A percentile compares a stretch with the other conserved stretches of the same genome.
These are phyloP conservation scores for Helenozyma baotianmanensis DNA, from an alignment of 805 yeast genomes.

Conservation along the genomic window DNA sequence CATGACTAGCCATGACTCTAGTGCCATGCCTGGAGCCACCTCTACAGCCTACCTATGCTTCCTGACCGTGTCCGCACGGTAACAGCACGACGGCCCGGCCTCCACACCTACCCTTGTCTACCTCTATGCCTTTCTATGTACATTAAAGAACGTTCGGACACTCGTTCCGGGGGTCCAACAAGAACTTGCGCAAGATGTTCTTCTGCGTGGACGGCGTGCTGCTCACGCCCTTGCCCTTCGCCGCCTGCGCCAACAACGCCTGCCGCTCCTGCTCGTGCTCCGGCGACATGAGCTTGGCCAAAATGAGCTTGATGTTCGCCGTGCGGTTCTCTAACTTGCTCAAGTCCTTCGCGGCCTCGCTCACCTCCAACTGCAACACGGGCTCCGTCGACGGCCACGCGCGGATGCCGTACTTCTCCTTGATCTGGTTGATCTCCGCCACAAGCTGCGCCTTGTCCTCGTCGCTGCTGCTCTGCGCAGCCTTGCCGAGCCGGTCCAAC, in stretches of 20 bases:
- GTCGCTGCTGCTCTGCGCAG: slow-evolving; percentile 21
- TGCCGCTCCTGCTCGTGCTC: slow-evolving; percentile 20
- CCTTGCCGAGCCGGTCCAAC: slow-evolving; percentile 27
- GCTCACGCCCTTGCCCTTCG: slow-evolving; percentile 18
- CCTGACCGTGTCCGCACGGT: too few relatives aligned
- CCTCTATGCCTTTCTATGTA: slow-evolving; percentile 5
- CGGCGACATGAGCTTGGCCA: slow-evolving; percentile 31
- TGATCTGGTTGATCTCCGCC: slow-evolving; percentile 31
- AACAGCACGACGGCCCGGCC: too few relatives aligned
- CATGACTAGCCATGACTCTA: too few relatives aligned
- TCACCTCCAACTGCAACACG: slow-evolving; percentile 29
- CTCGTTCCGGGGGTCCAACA: slow-evolving; percentile 30
- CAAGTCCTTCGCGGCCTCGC: slow-evolving; percentile 24
- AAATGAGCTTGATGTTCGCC: slow-evolving; percentile 35
- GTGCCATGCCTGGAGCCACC: too few relatives aligned
- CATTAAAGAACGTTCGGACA: slow-evolving; percentile 11
- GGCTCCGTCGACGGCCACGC: slow-evolving; percentile 42
- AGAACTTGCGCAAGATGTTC: slow-evolving; percentile 67
- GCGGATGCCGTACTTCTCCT: slow-evolving; percentile 31
- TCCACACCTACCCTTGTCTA: too few relatives aligned
- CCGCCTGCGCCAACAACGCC: slow-evolving; percentile 17
- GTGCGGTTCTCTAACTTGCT: slow-evolving; percentile 23
- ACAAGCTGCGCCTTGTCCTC: slow-evolving; percentile 22
- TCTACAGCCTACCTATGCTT: too few relatives aligned
- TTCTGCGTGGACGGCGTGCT: slow-evolving; percentile 52